A percentile compares a stretch with the other conserved stretches of the same genome.
Evolutionary conservation across 805 yeast species (phyloP).

Genomic region (Saturnispora quitensis): DNA sequence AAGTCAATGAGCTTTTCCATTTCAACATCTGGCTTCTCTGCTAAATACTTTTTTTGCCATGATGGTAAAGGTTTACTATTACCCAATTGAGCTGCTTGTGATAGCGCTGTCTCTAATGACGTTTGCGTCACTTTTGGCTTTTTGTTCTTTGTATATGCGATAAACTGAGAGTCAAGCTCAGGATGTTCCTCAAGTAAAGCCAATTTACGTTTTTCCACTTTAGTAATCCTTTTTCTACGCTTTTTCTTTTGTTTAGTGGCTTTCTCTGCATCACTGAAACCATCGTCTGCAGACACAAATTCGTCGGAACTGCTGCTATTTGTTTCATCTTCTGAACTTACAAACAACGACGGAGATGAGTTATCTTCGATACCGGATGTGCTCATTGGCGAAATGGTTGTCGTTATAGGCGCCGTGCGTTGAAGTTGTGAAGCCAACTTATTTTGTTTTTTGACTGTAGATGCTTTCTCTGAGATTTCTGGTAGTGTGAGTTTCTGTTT

Average conservation of each 20-base stretch:
- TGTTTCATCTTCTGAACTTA: not conserved
- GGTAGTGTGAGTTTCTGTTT: not conserved
- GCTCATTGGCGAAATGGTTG: not conserved
- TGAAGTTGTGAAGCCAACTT: not conserved
- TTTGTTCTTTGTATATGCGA: not conserved
- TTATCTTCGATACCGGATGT: not conserved
- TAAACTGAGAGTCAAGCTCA: not conserved
- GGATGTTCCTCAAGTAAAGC: not conserved
- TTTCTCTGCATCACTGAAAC: not conserved
- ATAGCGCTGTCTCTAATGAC: not conserved
- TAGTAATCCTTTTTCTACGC: not conserved
- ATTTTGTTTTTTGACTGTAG: not conserved
- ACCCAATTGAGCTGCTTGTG: not conserved
- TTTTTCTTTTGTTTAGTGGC: not conserved
- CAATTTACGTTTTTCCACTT: not conserved
- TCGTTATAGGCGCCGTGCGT: not conserved
- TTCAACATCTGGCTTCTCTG: not conserved
- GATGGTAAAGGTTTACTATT: not conserved
- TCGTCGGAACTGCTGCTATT: not conserved
- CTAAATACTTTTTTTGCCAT: not conserved
- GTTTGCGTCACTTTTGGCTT: not conserved
- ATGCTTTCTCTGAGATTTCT: not conserved
- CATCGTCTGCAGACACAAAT: constrained; percentile 1
- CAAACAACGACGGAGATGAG: not conserved
- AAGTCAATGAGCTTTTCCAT: constrained; percentile 1